phyloP scores from a whole-genome alignment of 2,329 filamentous ascomycete species.

The Colletotrichum somersetense region DNA sequence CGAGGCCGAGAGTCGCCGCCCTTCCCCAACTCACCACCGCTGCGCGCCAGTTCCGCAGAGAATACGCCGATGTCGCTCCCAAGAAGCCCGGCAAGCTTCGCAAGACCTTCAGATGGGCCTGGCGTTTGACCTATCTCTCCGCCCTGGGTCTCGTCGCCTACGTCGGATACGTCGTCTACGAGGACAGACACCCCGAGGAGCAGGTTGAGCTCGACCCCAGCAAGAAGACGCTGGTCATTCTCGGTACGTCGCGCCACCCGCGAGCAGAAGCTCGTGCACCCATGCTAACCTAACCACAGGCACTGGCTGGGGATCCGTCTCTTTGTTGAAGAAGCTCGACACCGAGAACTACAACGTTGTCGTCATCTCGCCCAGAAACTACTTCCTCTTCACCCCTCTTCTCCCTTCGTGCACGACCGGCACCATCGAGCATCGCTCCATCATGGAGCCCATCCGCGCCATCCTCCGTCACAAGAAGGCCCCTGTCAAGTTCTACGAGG shows the following conservation, averaged over 20 bases:
- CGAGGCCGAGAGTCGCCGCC: constrained; percentile 33
- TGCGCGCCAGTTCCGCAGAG: constrained; percentile 58
- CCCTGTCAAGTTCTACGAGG: constrained; percentile 96
- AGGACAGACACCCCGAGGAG: constrained; percentile 82
- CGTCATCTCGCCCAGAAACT: constrained; percentile 97
- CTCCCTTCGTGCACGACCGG: constrained; percentile 98
- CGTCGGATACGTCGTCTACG: constrained; percentile 84
- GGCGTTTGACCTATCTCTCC: constrained; percentile 85
- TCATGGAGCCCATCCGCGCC: constrained; percentile 98
- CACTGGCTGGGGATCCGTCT: constrained; percentile 95
- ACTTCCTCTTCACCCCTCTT: constrained; percentile 99
- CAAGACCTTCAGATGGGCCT: constrained; percentile 80
- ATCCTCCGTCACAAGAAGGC: constrained; percentile 96
- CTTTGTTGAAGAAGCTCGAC: constrained; percentile 97
- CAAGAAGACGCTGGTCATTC: constrained; percentile 97
- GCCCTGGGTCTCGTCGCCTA: constrained; percentile 77
- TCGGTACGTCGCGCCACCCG: constrained; percentile 71
- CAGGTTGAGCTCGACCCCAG: constrained; percentile 83
- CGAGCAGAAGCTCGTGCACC: constrained; percentile 5
- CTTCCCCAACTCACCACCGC: constrained; percentile 43
- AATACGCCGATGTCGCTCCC: constrained; percentile 64
- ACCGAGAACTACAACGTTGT: constrained; percentile 99
- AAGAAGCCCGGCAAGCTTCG: constrained; percentile 72
- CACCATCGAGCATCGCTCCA: constrained; percentile 97
- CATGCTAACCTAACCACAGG: constrained; percentile 65